A percentile compares a stretch with the other conserved stretches of the same genome.
These are phyloP conservation scores for Aspergillus pseudotamarii DNA, from an alignment of 2,329 filamentous ascomycete species.

Conservation along the genomic window DNA sequence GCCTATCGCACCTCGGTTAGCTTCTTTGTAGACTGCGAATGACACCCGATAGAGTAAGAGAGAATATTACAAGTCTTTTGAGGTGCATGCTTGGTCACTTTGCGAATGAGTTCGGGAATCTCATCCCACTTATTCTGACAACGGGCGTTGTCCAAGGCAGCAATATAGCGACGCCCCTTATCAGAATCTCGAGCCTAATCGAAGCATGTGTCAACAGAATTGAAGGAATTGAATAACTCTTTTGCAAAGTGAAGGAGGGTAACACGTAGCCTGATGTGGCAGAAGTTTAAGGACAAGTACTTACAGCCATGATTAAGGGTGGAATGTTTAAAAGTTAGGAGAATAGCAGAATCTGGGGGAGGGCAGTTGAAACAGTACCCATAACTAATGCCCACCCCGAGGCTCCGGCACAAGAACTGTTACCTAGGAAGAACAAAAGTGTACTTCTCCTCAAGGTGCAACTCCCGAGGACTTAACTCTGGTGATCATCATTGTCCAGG, in stretches of 20 bases:
- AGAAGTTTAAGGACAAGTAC: slow-evolving; percentile 8
- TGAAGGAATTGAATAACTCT: neutral
- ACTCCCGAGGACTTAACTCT: slow-evolving; percentile 5
- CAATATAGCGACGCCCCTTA: slow-evolving; percentile 82
- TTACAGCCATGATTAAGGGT: slow-evolving; percentile 27
- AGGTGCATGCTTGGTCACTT: slow-evolving; percentile 91
- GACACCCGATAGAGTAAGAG: slow-evolving; percentile 15
- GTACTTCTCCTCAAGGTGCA: neutral
- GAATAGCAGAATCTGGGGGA: slow-evolving; percentile 15
- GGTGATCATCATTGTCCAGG: neutral
- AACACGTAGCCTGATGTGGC: slow-evolving; percentile 4
- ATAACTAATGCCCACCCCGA: slow-evolving; percentile 24
- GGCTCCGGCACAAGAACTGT: slow-evolving; percentile 18
- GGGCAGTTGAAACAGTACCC: slow-evolving; percentile 18
- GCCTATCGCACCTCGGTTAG: slow-evolving; percentile 50
- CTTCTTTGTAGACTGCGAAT: neutral
- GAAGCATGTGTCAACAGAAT: neutral
- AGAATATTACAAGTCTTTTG: slow-evolving; percentile 71
- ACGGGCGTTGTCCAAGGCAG: slow-evolving; percentile 80
- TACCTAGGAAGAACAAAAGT: slow-evolving; percentile 5
- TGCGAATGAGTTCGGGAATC: slow-evolving; percentile 85
- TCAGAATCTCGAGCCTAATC: slow-evolving; percentile 57
- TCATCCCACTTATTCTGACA: slow-evolving; percentile 86
- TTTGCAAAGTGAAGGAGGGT: slow-evolving; percentile 7
- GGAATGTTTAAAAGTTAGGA: slow-evolving; percentile 13